phyloP scores from a whole-genome alignment of 345 rosid species.

The Aethionema arabicum region DNA sequence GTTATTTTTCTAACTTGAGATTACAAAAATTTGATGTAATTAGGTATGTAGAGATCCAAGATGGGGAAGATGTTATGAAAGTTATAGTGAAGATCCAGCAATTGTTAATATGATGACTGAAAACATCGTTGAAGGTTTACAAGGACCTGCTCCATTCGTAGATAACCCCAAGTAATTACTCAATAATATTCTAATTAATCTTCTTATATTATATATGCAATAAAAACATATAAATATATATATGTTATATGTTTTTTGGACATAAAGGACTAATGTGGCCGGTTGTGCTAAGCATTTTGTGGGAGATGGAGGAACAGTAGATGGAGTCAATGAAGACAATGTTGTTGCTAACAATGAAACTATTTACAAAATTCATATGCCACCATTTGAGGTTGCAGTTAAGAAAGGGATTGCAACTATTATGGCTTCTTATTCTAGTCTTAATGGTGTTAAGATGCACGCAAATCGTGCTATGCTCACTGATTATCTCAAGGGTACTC shows the following conservation, averaged over 20 bases:
- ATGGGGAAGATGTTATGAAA: conserved; percentile 97
- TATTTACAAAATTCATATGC: conserved; percentile 68
- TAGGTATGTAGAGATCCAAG: conserved; percentile 97
- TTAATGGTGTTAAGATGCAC: conserved; percentile 89
- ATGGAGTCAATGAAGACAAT: conserved; percentile 77
- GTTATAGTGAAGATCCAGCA: conserved; percentile 78
- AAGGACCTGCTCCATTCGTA: conserved; percentile 71
- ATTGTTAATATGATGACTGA: conserved; percentile 75
- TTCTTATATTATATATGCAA: conserved; percentile 4
- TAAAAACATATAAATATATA: conserved; percentile 12
- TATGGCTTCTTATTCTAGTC: conserved; percentile 93
- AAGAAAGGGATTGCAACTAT: conserved; percentile 81
- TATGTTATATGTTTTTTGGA: not conserved
- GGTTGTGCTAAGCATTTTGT: conserved; percentile 95
- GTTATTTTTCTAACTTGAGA: not conserved
- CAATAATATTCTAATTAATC: not conserved
- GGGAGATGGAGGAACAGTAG: conserved; percentile 87
- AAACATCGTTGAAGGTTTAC: conserved; percentile 68
- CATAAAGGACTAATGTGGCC: conserved; percentile 77
- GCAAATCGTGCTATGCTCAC: conserved; percentile 63
- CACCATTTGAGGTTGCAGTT: conserved; percentile 63
- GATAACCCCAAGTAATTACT: conserved; percentile 17
- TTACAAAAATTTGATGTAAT: conserved; percentile 6
- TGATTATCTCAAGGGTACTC: conserved; percentile 67
- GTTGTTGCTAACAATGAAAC: conserved; percentile 54